These are phyloP conservation scores for Peziza echinospora DNA, from an alignment of 495 filamentous ascomycete species.

Conservation along the genomic window DNA sequence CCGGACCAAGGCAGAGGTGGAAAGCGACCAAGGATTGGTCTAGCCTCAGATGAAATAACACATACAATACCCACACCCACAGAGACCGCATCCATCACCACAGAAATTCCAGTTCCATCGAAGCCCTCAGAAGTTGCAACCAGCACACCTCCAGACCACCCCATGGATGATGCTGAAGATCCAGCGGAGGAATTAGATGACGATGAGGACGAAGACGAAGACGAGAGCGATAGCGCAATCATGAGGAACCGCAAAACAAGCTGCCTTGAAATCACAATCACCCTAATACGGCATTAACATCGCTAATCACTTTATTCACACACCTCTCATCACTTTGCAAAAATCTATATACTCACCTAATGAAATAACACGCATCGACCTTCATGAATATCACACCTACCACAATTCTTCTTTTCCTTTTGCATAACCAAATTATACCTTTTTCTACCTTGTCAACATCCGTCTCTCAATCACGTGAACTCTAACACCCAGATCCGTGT, in stretches of 20 bases:
- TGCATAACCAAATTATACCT: too few species aligned
- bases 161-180: neutral
- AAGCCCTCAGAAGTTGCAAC: too few species aligned
- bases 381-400: too few species aligned
- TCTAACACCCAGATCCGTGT: too few species aligned
- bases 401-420: too few species aligned
- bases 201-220: neutral
- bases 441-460: too few species aligned
- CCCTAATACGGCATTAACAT: neutral
- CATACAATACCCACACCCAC: neutral
- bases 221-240: neutral
- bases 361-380: too few species aligned
- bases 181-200: neutral
- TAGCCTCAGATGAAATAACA: neutral
- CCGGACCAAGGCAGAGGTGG: too few species aligned
- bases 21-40: neutral
- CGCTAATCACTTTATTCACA: too few species aligned
- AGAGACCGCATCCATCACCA: neutral
- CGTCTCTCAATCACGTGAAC: too few species aligned
- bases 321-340: too few species aligned
- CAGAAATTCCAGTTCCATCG: neutral
- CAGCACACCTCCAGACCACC: neutral
- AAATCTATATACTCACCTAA: too few species aligned
- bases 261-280: constrained; percentile 8
- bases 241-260: constrained; percentile 10